Base-by-base conservation (phyloP, 1,139 yeast species). In the Sugiyamaella castrensis region DNA sequence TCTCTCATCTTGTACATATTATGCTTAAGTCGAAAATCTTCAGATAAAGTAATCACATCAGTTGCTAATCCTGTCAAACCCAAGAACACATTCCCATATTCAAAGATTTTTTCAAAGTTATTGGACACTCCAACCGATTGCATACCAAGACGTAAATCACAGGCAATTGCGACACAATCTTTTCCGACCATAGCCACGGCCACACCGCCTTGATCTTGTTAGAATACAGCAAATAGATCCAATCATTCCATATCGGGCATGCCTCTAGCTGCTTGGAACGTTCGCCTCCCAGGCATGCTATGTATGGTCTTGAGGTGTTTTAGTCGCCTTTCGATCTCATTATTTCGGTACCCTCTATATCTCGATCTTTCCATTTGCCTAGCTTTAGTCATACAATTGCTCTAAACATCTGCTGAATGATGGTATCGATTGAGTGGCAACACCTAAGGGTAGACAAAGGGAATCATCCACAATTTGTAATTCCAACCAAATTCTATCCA, bases 151-250 rank as follows among this genome's bases (percentile, higher is more conserved):
- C 98, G 82, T 64, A 92, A 75, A 71, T 94, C 99, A 62, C 94
- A 84, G 12, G 98, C 99, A 62, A 94, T 91, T 41, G 98, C 98
- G 53, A 94, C 89, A 73, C 99, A 94, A 61, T 89, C 97, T 67
- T 94, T 91, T 60, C 99, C 99, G 26, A 85, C 84, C 99, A 94
- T 94, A 58, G 98, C 98, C 37, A 94, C 95, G 53, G 96, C 96
- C 53, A 96, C 79, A 71, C 99, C 98, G 70, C 96, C 85, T 77
- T 55, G 10, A 13, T 45, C 46, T 26, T 45, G 27, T 10, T n/a
- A 26, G 24, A 19, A 19, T 4, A 19, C 24, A 19, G 24, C 3
- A 19, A 19, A 19, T 19, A n/a, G 10, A n/a, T 10, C 31, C 3
- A 44, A 9, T 4, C n/a, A 31, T 39, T 45, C n/a, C n/a, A n/a